Evolutionary conservation across 1,139 yeast genomes (phyloP).

Genomic region (Zygosaccharomyces pseudobailii): DNA sequence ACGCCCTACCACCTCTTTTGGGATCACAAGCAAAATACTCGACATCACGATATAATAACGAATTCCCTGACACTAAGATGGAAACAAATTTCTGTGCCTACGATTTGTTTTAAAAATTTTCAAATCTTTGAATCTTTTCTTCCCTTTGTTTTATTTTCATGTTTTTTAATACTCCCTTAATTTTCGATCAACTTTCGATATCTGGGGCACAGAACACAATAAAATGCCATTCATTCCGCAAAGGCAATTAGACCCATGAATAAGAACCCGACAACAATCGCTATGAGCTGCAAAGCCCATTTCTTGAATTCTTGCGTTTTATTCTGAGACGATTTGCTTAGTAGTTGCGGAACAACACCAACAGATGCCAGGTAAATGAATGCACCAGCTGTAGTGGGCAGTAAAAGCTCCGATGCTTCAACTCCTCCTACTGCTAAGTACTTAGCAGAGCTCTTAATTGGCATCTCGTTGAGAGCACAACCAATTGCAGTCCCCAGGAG

Average conservation of each 20-base stretch:
- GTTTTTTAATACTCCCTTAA: constrained; percentile 1
- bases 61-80: background rate
- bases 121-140: background rate
- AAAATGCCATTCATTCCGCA: constrained; percentile 3
- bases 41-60: constrained; percentile 7
- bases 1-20: constrained; percentile 10
- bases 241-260: constrained; percentile 12
- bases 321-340: constrained; percentile 3
- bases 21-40: constrained; percentile 10
- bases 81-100: background rate
- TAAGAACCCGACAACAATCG: constrained; percentile 11
- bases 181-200: background rate
- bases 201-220: background rate
- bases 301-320: constrained; percentile 9
- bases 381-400: constrained; percentile 71
- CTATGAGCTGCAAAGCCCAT: constrained; percentile 10
- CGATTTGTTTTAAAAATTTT: background rate
- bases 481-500: constrained; percentile 59
- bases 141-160: constrained; percentile 4
- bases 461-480: constrained; percentile 39
- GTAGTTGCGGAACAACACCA: constrained; percentile 13
- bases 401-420: constrained; percentile 42
- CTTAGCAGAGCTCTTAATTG: constrained; percentile 4
- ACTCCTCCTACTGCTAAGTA: background rate
- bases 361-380: constrained; percentile 41